Evolutionary conservation across 75 land plant genomes (phyloP), one percentile per base, ranked within the genome.

Genomic region (Pinus albicaulis): DNA sequence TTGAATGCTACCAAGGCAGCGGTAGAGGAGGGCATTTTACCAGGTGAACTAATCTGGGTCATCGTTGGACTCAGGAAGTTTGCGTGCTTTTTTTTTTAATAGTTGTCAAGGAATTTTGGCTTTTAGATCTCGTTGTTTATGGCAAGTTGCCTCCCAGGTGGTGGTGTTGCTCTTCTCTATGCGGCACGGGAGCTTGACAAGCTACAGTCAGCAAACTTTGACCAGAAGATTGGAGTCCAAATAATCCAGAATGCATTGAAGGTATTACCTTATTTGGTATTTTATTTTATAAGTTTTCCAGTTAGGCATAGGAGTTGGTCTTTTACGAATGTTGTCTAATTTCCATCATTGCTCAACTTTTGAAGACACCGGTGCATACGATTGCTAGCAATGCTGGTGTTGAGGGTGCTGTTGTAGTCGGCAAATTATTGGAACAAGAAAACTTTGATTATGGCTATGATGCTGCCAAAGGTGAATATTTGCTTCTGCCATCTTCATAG

Each of bases 1-100:
- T 69, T 96, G 48, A 96, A 96, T 92, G 99, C 99, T 3, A 96
- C 99, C 7, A 94, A 92, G 74, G 99, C 99, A 64, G 99, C 99
- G 56, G 92, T 96, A 15, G 98, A 94, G 75, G 99, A 96, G 82
- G 99, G 99, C 5, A 96, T 96, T 70, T 91, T 96, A 3, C 95
- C 99, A 34, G 98, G 98, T 92, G 79, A 76, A 20, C 59, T 55
- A 15, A 72, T 28, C 28, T 73, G 31, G 11, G 17, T 22, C 48
- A 7, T 28, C 23, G 4, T 23, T 15, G n/a, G 22, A 31, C 19
- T 70, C 1, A 4, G 2, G 19, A 22, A 22, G 25, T 17, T 25
- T 2, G 52, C 16, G 74, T 52, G 24, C 12, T 24, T 15, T 73
- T 55, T 25, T 19, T 7, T 44, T 44, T 44, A 44, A 44, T 44